Evolutionary conservation across 1,139 yeast genomes (phyloP), one percentile per base, ranked within the genome.

Genomic region (Barnettozyma hawaiiensis): DNA sequence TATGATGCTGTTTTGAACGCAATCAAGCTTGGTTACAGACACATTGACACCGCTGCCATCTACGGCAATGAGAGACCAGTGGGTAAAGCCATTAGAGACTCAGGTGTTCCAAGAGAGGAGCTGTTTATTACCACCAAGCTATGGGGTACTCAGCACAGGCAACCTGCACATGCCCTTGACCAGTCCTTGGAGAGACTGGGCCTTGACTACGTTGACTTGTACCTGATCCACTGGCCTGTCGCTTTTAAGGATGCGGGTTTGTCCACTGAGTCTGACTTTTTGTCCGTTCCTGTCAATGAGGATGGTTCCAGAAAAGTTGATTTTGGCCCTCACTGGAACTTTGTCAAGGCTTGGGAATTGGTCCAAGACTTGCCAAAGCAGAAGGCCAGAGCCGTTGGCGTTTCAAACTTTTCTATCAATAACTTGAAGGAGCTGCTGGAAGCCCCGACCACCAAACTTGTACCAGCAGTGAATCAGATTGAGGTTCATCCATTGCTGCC

Each of bases 191-290:
- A 73, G 54, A 78, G 78, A 57, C 69, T 89, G 53, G 82, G 82
- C 2, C 65, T 85, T 53, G 95, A 85, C 43, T 89, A 89, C 57
- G 81, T 89, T 45, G 97, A 89, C 61, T 70, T 89, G 54, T 82
- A 81, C 62, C 72, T 89, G 60, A 75, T 86, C 58, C 97, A 90
- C 66, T 87, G 95, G 96, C 97, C 97, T 5, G 71, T 76, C 41
- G 73, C 85, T 2, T 60, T 76, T 46, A 69, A 73, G 46, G 65
- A 62, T 54, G 68, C 68, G 2, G 51, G 42, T 37, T 63, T 64
- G 32, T 67, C 70, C 42, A 63, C 65, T 45, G 68, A 67, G 47
- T 61, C 59, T 2, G 51, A 62, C 31, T 51, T 54, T 29, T 61
- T 68, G 33, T 48, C 59, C 27, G 50, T 69, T 41, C 80, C 81